Base-by-base conservation (phyloP, 1,284 basidiomycete genomes). In the Malassezia pachydermatis region DNA sequence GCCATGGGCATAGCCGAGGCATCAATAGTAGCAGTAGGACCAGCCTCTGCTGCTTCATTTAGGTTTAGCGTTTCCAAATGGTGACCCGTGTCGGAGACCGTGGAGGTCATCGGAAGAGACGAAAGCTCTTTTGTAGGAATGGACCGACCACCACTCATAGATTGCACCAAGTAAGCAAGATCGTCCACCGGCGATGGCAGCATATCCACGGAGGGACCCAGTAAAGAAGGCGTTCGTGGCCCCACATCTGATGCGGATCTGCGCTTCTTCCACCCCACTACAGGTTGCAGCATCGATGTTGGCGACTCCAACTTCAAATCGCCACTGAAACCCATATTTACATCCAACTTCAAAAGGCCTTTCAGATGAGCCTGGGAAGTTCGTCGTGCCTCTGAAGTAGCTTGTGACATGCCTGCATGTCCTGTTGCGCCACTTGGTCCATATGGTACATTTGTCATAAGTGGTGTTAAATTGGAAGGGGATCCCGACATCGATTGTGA, bases 191-290 rank as follows among this genome's bases (percentile, higher is more conserved):
- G 44, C 22, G 49, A 46, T n/a, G 40, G 14, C 4, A 46, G 20
- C 4, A 19, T 30, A 16, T 51, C 49, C 29, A 32, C n/a, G 1
- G 49, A 22, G 19, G 25, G 37, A 2, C 43, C 49, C 10, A 51
- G 39, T 13, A 45, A 24, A 2, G 49, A 51, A 10, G 49, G 49
- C 23, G 49, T 51, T 3, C 49, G 49, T 2, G 49, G 49, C 7
- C 49, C 49, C 11, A 51, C 49, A 23, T 51, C 49, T 14, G 49
- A 51, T 11, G 33, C 44, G 3, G 49, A 51, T 16, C 49, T 43
- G 9, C 49, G 43, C 16, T 51, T 51, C 28, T 51, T 51, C 44
- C 49, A 45, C 2, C 44, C 44, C 3, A 34, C 14, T 5, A 42
- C 41, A 5, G 49, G 49, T n/a, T 51, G 43, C 6, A 51, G 49